A percentile compares a stretch with the other conserved stretches of the same genome.
phyloP scores from a whole-genome alignment of 768 basidiomycete genomes.

The Suillus plorans region DNA sequence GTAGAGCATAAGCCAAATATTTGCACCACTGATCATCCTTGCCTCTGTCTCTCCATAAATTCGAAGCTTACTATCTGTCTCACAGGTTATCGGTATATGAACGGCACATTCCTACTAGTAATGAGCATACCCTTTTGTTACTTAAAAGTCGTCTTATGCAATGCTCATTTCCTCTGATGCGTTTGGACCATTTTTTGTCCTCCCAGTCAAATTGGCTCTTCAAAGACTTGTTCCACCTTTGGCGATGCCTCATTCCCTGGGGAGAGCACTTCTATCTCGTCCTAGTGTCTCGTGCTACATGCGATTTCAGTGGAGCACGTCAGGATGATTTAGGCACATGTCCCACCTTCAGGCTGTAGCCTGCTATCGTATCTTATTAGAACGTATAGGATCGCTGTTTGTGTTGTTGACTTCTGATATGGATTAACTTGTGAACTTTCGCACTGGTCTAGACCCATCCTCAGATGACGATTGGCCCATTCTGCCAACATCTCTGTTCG shows the following conservation, averaged over 20 bases:
- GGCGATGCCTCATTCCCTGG: slow-evolving; percentile 35
- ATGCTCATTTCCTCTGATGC: not conserved
- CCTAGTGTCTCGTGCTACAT: not conserved
- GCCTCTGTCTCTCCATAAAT: not conserved
- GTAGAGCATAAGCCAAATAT: slow-evolving; percentile 67
- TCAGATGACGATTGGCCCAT: no score
- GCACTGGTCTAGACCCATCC: no score
- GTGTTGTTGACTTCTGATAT: no score
- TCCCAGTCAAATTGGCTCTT: slow-evolving; percentile 33
- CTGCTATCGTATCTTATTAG: no score
- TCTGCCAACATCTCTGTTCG: no score
- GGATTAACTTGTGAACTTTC: no score
- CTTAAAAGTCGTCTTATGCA: not conserved
- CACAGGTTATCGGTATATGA: not conserved
- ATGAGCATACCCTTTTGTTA: not conserved
- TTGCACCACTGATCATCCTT: slow-evolving; percentile 57
- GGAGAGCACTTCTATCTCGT: slow-evolving; percentile 22
- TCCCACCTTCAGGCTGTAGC: not conserved
- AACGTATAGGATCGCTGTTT: no score
- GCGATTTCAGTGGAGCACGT: not conserved
- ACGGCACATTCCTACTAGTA: not conserved
- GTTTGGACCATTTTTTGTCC: not conserved
- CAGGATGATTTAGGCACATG: not conserved
- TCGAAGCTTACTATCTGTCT: not conserved
- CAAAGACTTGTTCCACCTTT: slow-evolving; percentile 16